A percentile compares a stretch with the other conserved stretches of the same genome.
Evolutionary conservation across 116 monocot genomes (phyloP).

Genomic region (Trichopus zeylanicus): DNA sequence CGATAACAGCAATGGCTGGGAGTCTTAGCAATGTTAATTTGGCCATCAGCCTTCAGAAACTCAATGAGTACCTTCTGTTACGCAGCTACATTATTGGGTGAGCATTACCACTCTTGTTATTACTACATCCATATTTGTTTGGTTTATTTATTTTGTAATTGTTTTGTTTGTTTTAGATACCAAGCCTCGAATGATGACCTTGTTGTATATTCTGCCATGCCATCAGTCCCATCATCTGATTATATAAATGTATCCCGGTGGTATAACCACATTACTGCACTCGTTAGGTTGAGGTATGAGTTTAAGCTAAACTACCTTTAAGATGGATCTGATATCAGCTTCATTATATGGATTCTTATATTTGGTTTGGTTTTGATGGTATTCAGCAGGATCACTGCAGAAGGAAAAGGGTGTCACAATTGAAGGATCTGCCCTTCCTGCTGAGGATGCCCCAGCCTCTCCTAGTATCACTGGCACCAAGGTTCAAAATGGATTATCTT

Average conservation of each 20-base stretch:
- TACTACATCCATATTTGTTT: neutral
- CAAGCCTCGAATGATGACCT: conserved; percentile 53
- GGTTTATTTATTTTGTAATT: neutral
- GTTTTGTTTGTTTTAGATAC: conserved; percentile 18
- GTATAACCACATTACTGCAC: conserved; percentile 49
- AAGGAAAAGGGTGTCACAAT: conserved; percentile 41
- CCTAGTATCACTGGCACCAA: conserved; percentile 34
- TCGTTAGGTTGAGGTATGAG: conserved; percentile 27
- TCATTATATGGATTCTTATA: neutral
- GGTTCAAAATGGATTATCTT: conserved; percentile 13
- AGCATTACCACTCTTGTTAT: neutral
- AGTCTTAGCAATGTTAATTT: conserved; percentile 19
- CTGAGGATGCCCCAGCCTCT: conserved; percentile 21
- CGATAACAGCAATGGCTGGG: conserved; percentile 26
- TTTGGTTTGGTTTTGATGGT: neutral
- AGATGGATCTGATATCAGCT: neutral
- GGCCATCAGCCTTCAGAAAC: conserved; percentile 27
- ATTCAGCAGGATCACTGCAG: conserved; percentile 26
- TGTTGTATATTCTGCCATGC: conserved; percentile 19
- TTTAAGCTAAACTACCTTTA: neutral
- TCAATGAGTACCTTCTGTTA: conserved; percentile 33
- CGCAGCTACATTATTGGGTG: conserved; percentile 43
- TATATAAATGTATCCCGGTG: conserved; percentile 37
- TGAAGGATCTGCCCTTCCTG: conserved; percentile 19
- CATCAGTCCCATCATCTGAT: conserved; percentile 10